A percentile compares a stretch with the other conserved stretches of the same genome.
Conservation (phyloP, 495 filamentous ascomycete species). For the Chaetomidium leptoderma region DNA sequence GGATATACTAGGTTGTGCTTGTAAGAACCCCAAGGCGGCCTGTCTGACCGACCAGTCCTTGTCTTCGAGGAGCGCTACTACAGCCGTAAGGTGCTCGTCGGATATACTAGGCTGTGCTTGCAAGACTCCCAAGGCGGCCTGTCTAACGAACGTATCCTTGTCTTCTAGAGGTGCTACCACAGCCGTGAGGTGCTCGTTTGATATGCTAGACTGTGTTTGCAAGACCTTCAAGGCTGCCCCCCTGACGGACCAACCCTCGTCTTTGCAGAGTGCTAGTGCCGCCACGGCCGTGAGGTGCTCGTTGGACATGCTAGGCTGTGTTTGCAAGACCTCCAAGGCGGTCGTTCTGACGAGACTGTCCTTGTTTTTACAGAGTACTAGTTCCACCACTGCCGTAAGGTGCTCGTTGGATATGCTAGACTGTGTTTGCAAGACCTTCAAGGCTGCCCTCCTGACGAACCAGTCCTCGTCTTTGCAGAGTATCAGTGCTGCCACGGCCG, state of each 20-base stretch:
- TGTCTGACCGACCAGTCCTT: conserved; percentile 5
- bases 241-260: neutral
- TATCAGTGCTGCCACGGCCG: neutral
- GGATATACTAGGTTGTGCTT: neutral
- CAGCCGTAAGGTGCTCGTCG: neutral
- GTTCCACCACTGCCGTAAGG: neutral
- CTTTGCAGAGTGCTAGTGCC: neutral
- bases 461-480: conserved; percentile 10
- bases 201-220: neutral
- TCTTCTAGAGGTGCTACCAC: conserved; percentile 17
- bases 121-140: neutral
- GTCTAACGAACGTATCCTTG: neutral
- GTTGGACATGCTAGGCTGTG: neutral
- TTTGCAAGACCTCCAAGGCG: neutral
- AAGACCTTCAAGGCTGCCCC: neutral
- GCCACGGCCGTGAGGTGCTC: neutral
- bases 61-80: conserved; percentile 11
- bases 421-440: neutral
- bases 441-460: conserved; percentile 6
- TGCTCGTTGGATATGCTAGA: neutral
- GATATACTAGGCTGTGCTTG: conserved; percentile 5
- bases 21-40: neutral
- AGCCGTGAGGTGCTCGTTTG: neutral
- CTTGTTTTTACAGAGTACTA: neutral
- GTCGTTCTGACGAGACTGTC: neutral